Conservation (phyloP, 2,329 filamentous ascomycete species). For the Fusarium sp. region DNA sequence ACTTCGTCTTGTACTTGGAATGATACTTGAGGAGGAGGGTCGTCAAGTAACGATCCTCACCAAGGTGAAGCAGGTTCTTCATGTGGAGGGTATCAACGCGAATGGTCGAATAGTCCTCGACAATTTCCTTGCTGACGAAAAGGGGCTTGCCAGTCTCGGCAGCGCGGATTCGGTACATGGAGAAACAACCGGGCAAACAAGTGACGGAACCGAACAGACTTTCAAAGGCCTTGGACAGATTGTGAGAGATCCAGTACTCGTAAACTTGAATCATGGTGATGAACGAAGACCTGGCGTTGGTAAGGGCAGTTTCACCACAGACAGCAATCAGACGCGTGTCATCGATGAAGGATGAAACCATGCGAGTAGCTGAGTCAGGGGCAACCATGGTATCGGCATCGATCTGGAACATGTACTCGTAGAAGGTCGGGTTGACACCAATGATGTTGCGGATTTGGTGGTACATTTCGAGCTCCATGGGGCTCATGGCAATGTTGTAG, state of each 20-base stretch:
- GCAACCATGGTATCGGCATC: slow-evolving; percentile 97
- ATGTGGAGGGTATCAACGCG: slow-evolving; percentile 98
- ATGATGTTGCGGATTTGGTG: slow-evolving; percentile 99
- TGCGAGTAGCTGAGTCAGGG: slow-evolving; percentile 88
- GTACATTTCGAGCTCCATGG: slow-evolving; percentile 96
- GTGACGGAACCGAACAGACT: slow-evolving; percentile 97
- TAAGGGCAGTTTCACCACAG: slow-evolving; percentile 93
- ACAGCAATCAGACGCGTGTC: slow-evolving; percentile 94
- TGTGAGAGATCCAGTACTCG: slow-evolving; percentile 99
- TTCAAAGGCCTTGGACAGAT: slow-evolving; percentile 96
- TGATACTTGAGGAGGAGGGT: slow-evolving; percentile 94
- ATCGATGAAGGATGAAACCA: slow-evolving; percentile 90
- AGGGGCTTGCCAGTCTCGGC: slow-evolving; percentile 95
- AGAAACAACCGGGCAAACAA: slow-evolving; percentile 98
- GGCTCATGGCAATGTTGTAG: slow-evolving; percentile 96
- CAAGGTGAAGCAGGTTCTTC: slow-evolving; percentile 97
- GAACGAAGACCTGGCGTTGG: slow-evolving; percentile 92
- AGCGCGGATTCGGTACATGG: slow-evolving; percentile 97
- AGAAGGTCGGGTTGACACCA: slow-evolving; percentile 97
- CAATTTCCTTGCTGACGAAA: slow-evolving; percentile 93
- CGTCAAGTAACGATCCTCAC: slow-evolving; percentile 97
- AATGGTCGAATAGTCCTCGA: slow-evolving; percentile 89
- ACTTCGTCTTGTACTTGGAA: slow-evolving; percentile 97
- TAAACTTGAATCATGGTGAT: slow-evolving; percentile 99
- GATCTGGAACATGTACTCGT: slow-evolving; percentile 96